Conservation (phyloP, 2,329 filamentous ascomycete species). For the Aspergillus neoniger region DNA sequence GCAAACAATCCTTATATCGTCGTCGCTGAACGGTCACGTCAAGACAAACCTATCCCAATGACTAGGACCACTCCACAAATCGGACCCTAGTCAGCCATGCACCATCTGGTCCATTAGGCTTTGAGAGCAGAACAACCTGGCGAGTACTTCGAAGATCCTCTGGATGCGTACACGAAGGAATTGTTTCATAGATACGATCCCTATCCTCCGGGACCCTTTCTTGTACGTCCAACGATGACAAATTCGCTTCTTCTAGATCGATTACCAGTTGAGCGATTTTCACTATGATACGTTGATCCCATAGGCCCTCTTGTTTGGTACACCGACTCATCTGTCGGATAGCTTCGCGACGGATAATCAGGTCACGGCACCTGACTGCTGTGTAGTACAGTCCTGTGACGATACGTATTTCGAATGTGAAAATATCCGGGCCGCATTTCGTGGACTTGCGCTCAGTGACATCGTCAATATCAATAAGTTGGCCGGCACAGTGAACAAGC, state of each 20-base stretch:
- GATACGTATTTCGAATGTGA: constrained; percentile 33
- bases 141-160: background rate
- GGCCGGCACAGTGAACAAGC: constrained; percentile 11
- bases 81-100: background rate
- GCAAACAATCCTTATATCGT: too few relatives aligned
- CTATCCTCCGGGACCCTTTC: constrained; percentile 16
- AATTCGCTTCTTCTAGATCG: constrained; percentile 20
- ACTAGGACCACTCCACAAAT: background rate
- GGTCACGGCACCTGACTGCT: constrained; percentile 36
- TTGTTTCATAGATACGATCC: constrained; percentile 1
- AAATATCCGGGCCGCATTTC: background rate
- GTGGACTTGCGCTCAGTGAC: background rate
- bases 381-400: constrained; percentile 37
- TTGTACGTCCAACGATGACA: constrained; percentile 12
- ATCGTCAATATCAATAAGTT: constrained; percentile 12
- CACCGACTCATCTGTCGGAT: constrained; percentile 19
- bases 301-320: constrained; percentile 20
- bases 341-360: constrained; percentile 32
- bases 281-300: constrained; percentile 14
- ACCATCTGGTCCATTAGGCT: background rate
- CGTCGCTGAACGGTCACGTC: too few relatives aligned
- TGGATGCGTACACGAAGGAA: background rate
- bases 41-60: background rate
- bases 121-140: background rate
- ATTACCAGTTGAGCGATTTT: constrained; percentile 13